These are phyloP conservation scores for Nidula microcarpa DNA, from an alignment of 768 basidiomycete genomes.

Conservation along the genomic window DNA sequence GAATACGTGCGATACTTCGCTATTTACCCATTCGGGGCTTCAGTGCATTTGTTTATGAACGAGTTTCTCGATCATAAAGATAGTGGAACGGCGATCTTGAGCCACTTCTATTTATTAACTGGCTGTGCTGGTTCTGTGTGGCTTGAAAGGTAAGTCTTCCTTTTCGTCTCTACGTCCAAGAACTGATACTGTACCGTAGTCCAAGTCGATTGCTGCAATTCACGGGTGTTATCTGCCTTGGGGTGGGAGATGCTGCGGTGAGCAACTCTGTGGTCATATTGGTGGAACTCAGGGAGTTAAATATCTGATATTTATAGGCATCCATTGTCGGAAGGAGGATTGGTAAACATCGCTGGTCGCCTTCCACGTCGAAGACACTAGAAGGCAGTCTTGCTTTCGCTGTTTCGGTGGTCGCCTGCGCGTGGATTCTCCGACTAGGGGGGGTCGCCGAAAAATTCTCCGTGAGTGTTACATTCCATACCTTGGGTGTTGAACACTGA, in stretches of 20 bases:
- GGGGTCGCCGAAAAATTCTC: slow-evolving; percentile 75
- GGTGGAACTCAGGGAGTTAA: background rate
- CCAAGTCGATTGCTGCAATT: slow-evolving; percentile 49
- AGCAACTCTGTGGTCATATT: slow-evolving; percentile 19
- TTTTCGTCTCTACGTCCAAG: background rate
- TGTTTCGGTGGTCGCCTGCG: slow-evolving; percentile 62
- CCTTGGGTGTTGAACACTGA: too few relatives aligned
- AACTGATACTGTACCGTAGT: slow-evolving; percentile 16
- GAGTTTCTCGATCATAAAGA: slow-evolving; percentile 97
- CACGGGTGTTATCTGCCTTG: slow-evolving; percentile 86
- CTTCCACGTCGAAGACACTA: slow-evolving; percentile 80
- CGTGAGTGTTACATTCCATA: slow-evolving; percentile 40
- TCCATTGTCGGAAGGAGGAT: slow-evolving; percentile 88
- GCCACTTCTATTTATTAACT: slow-evolving; percentile 95
- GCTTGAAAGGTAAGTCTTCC: slow-evolving; percentile 80
- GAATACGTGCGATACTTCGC: slow-evolving; percentile 99
- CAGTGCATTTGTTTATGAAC: slow-evolving; percentile 93
- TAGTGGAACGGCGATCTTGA: slow-evolving; percentile 91
- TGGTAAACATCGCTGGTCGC: slow-evolving; percentile 82
- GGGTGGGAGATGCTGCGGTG: slow-evolving; percentile 92
- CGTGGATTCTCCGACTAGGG: slow-evolving; percentile 65
- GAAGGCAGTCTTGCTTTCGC: slow-evolving; percentile 89
- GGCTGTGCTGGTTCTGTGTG: slow-evolving; percentile 94
- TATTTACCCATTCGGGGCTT: slow-evolving; percentile 91
- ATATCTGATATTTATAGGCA: slow-evolving; percentile 45